phyloP scores from a whole-genome alignment of 1,284 basidiomycete genomes.

The Trichosporon sp. region DNA sequence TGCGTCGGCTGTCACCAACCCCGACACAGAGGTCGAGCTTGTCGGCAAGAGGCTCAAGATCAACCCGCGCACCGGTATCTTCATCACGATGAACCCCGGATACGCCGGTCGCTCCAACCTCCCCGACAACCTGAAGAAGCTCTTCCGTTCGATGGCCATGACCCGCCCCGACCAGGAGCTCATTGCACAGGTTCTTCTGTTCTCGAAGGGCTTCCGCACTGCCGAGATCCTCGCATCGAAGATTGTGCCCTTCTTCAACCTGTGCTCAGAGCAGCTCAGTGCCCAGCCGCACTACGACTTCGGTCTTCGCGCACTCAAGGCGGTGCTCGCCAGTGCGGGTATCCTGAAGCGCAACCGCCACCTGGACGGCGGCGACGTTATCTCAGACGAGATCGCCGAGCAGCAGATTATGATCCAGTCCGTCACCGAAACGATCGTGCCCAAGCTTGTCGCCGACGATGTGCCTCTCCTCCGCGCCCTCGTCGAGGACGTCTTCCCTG shows the following conservation, averaged over 20 bases:
- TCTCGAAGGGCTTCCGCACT: conserved; percentile 98
- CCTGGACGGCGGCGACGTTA: conserved; percentile 38
- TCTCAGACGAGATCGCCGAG: conserved; percentile 71
- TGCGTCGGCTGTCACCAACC: conserved; percentile 74
- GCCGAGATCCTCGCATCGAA: conserved; percentile 95
- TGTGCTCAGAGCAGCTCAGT: conserved; percentile 95
- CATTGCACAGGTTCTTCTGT: conserved; percentile 98
- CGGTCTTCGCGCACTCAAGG: conserved; percentile 94
- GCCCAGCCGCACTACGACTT: conserved; percentile 99
- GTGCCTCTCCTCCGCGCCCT: conserved; percentile 92
- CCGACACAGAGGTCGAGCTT: conserved; percentile 88
- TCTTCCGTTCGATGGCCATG: conserved; percentile 86
- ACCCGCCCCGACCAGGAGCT: conserved; percentile 96
- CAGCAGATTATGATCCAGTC: conserved; percentile 98
- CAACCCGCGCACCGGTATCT: conserved; percentile 94
- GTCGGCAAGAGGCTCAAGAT: conserved; percentile 92
- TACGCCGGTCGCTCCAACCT: conserved; percentile 95
- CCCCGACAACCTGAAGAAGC: conserved; percentile 84
- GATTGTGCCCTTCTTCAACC: conserved; percentile 98
- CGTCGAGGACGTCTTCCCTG: conserved; percentile 96
- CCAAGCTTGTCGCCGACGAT: conserved; percentile 96
- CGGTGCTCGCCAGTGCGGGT: conserved; percentile 94
- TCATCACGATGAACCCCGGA: conserved; percentile 97
- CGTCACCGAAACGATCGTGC: conserved; percentile 98
- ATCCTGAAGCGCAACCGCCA: conserved; percentile 92